Evolutionary conservation across 257 asterid genomes (phyloP).

Genomic region (Rehmannia glutinosa): DNA sequence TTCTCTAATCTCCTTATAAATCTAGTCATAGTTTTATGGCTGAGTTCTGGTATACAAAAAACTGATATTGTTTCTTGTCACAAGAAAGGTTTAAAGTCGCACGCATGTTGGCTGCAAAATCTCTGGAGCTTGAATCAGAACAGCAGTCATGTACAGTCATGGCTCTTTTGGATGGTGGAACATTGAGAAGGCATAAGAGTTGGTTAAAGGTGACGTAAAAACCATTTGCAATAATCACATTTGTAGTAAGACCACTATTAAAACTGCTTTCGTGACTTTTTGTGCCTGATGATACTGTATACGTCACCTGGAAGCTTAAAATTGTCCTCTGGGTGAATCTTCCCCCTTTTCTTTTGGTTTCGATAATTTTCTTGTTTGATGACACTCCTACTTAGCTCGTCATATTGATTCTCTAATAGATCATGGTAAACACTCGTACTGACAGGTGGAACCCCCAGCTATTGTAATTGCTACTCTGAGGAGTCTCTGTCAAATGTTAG

Average conservation of each 20-base stretch:
- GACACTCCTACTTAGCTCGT: neutral
- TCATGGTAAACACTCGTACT: slow-evolving; percentile 14
- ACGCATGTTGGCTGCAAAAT: slow-evolving; percentile 63
- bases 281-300: slow-evolving; percentile 3
- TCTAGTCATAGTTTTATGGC: neutral
- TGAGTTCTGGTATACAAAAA: slow-evolving; percentile 5
- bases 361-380: neutral
- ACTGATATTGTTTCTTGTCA: slow-evolving; percentile 15
- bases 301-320: neutral
- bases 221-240: slow-evolving; percentile 8
- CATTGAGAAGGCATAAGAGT: slow-evolving; percentile 79
- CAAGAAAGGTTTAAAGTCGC: slow-evolving; percentile 78
- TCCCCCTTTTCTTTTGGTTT: neutral
- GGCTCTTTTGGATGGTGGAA: slow-evolving; percentile 99
- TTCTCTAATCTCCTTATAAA: slow-evolving; percentile 10
- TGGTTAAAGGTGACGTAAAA: slow-evolving; percentile 74
- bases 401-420: neutral
- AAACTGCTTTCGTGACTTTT: neutral
- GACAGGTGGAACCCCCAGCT: slow-evolving; percentile 86
- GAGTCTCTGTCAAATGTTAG: slow-evolving; percentile 86
- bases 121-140: slow-evolving; percentile 41
- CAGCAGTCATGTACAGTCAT: slow-evolving; percentile 62
- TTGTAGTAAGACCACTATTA: neutral
- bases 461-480: slow-evolving; percentile 85
- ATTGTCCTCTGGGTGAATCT: neutral